Base-by-base conservation (phyloP, 2,329 filamentous ascomycete genomes). In the Alternaria longipes region DNA sequence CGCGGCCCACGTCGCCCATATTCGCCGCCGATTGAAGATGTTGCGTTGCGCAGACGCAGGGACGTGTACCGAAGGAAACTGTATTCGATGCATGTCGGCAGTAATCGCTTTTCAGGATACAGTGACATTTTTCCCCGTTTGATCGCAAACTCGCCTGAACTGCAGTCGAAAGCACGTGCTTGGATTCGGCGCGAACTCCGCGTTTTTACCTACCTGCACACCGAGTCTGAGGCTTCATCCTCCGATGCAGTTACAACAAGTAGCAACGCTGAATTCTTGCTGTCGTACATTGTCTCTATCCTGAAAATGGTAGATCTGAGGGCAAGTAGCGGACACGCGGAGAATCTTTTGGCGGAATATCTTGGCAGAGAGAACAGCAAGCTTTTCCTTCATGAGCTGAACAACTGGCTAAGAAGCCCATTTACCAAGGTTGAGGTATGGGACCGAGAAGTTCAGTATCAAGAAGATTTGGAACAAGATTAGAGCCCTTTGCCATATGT, bases 211-310 rank as follows among this genome's bases (percentile, higher is more conserved):
- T 95, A 94, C 71, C 82, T 96, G 12, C 80, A 84, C 53, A 83
- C 81, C 32, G 70, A 69, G 60, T 62, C 56, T 3, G 53, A 66
- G 14, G 70, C 70, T 64, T 65, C 64, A 2, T 57, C 68, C 5
- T 63, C 68, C 7, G 47, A 52, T 30, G 68, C 54, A 3, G 59
- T 68, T 3, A 72, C 74, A 18, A 77, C 73, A 41, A 85, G 85
- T 5, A 89, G 87, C 66, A 94, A 94, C 71, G 87, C 90, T 8
- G 93, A 97, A 72, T 97, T 94, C 64, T 78, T 97, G 11, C 84
- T 97, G 9, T 92, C 96, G 72, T 97, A 96, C 75, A 87, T 97
- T 54, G 80, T 97, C 41, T 90, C 91, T 9, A 91, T 97, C 22
- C 80, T 97, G 60, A 94, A 92, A 75, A 92, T 89, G 0, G 87